Base-by-base conservation (phyloP, 345 rosid species). In the Citrus mangshanensis region DNA sequence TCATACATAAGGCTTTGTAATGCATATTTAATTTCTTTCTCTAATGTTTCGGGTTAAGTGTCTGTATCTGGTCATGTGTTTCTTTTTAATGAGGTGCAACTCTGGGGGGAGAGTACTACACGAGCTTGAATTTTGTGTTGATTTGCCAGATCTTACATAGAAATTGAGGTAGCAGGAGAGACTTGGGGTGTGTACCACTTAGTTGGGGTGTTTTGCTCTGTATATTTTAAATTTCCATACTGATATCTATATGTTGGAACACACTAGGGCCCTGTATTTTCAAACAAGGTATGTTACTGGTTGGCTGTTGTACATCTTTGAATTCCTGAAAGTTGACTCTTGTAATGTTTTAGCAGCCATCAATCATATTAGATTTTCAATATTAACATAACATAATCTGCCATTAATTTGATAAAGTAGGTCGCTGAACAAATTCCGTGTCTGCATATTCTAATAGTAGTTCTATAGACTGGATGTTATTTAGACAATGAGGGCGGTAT, bases 21-120 rank as follows among this genome's bases (percentile, higher is more conserved):
- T 77, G 73, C 60, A 54, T 66, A 34, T 74, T 86, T 60, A 76
- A 68, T 81, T 79, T 63, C 42, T 81, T 79, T 32, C 71, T 77
- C 22, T 60, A 16, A 34, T 69, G 70, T 77, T 68, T 62, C 34
- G 58, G 70, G 58, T 76, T 70, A 67, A 78, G 76, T 27, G 3
- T 79, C 60, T 63, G 27, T 27, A 54, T 22, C 74, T 73, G n/a
- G 18, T 24, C 2, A 5, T 78, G 54, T 22, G 74, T 60, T 65
- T 38, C 55, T 55, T 66, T 46, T 28, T 61, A 65, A 70, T 64
- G 56, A 68, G 75, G 59, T 74, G 68, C 61, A 62, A 54, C 58
- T 54, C 49, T 63, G 72, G 73, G 79, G 67, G 56, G 70, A 56
- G 73, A 74, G 32, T 28, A 58, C 37, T 49, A 30, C 19, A 60